Conservation (phyloP, 129 eudicot species). For the Flaveria bidentis region DNA sequence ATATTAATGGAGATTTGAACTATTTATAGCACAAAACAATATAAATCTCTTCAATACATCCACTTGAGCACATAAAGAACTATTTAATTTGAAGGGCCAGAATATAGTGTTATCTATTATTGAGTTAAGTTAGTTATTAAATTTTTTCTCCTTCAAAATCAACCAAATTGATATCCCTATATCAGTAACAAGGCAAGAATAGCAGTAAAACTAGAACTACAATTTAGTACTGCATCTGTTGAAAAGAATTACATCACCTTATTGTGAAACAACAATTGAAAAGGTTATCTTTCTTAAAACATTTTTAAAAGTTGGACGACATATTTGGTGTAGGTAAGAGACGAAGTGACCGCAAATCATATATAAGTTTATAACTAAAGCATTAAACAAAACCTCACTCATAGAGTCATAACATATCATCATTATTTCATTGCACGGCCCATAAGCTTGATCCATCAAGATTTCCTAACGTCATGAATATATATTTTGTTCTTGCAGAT, state of each 20-base stretch:
- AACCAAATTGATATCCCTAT: neutral
- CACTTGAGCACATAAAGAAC: neutral
- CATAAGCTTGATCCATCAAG: neutral
- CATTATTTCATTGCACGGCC: neutral
- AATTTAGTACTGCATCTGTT: neutral
- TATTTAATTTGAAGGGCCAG: slow-evolving; percentile 7
- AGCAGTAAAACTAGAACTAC: neutral
- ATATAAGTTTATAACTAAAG: neutral
- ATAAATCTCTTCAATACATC: neutral
- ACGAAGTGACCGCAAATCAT: neutral
- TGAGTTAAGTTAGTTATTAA: neutral
- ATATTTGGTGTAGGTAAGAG: neutral
- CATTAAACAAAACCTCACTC: slow-evolving; percentile 2
- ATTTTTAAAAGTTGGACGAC: neutral
- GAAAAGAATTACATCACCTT: neutral
- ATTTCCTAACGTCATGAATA: neutral
- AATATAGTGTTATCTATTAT: neutral
- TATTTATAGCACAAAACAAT: neutral
- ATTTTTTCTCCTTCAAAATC: neutral
- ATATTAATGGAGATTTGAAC: slow-evolving; percentile 4
- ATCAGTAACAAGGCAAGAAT: neutral
- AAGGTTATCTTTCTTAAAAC: too few species aligned
- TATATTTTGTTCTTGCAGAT: neutral
- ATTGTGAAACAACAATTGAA: neutral
- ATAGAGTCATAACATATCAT: neutral